Evolutionary conservation across 129 eudicot species (phyloP), one percentile per base, ranked within the genome.

Genomic region (Chrysanthemum lavandulifolium): DNA sequence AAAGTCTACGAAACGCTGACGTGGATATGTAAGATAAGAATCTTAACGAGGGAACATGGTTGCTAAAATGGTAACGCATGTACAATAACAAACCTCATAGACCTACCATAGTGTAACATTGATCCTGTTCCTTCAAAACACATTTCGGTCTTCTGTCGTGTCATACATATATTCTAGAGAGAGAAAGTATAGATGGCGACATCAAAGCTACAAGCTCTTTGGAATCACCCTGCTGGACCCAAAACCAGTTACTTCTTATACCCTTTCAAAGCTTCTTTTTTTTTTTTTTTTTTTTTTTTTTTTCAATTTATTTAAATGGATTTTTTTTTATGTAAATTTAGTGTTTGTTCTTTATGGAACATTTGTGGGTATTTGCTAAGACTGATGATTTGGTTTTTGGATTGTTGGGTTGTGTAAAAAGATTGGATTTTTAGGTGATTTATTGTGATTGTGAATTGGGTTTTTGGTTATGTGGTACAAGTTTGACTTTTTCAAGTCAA

Each of bases 161-260:
- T 47, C n/a, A 16, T 60, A n/a, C 69, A 40, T 40, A 40, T 6
- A 1, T 63, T 71, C 47, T 16, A 67, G 68, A 53, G 45, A 54
- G 73, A 48, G 66, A 67, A 64, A 54, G 5, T 29, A 49, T 67
- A 58, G 71, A 88, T 88, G 95, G 95, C 95, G 67, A 68, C 91
- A 14, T 88, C 91, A 13, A 88, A 88, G 74, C 86, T 88, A 68
- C 88, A 81, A 57, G 86, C 91, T 63, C 78, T 92, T 8, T 92
- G 96, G 98, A 89, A 92, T 47, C 98, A 92, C 73, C 98, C 98
- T 4, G 98, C 98, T 65, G 98, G 98, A 67, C 98, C 98, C 65
- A 93, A 93, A 79, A 93, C 98, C 25, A 93, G 98, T 93, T 13
- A 66, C 76, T 82, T 66, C n/a, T 40, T 40, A 40, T 40, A 40